Evolutionary conservation across 2,329 filamentous ascomycete genomes (phyloP), one percentile per base, ranked within the genome.

Genomic region (Didymella exigua): DNA sequence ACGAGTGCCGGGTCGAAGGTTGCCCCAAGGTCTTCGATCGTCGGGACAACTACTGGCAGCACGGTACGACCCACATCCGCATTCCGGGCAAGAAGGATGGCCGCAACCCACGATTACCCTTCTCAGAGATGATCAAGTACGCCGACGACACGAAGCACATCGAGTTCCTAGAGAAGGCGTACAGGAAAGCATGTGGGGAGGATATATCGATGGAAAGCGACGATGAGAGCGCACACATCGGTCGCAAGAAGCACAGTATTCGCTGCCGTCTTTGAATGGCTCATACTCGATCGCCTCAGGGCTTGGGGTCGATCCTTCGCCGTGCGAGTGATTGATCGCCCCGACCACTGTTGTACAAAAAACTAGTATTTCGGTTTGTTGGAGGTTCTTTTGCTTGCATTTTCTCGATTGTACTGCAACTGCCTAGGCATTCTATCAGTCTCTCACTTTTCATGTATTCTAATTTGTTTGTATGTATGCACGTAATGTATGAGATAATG

Each of bases 11-110:
- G 26, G 36, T 65, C 5, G 36, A 45, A 16, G 56, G 63, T 10
- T 75, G 71, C 54, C 29, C 33, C 1, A 72, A 62, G 33, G 40
- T 30, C 4, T 74, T 75, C 55, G 62, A 65, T 44, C 59, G 73
- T 24, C 68, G 71, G 52, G 73, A 75, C 61, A 75, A 75, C 52
- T 69, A 64, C 51, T 66, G 63, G 52, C 69, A 63, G n/a, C 73
- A 75, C 51, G 63, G 66, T 38, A 62, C 55, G 33, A 73, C 72
- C 6, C 72, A 74, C 30, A 61, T 70, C 21, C 54, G 41, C 37
- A 59, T 55, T 16, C 65, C 66, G 16, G 66, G 64, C 18, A 67
- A 69, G 54, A 71, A 66, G 42, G 61, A 59, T 21, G 68, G 69
- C 19, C 61, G 68, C 24, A 72, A 71, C 24, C 31, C 46, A 14